Evolutionary conservation across 345 rosid genomes (phyloP).

Genomic region (Camelina sativa): DNA sequence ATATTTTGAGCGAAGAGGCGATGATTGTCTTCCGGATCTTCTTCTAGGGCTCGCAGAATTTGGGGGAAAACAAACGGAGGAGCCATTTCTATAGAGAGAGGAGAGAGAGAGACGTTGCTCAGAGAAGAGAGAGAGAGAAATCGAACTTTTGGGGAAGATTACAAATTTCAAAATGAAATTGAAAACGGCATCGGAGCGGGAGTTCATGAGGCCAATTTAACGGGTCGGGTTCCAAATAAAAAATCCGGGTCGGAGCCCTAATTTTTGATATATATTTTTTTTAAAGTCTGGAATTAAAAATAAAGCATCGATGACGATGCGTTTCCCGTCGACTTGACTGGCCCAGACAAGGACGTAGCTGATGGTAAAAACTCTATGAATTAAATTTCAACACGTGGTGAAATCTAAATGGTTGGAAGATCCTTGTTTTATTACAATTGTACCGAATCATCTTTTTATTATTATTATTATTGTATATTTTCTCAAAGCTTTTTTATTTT

Average conservation of each 20-base stretch:
- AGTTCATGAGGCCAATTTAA: not conserved
- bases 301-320: slow-evolving; percentile 11
- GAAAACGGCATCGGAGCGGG: slow-evolving; percentile 42
- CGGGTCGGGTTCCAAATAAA: slow-evolving; percentile 31
- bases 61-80: slow-evolving; percentile 80
- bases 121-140: slow-evolving; percentile 12
- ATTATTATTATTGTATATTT: not conserved
- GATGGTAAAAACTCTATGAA: slow-evolving; percentile 1
- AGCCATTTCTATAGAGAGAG: slow-evolving; percentile 59
- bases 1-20: slow-evolving; percentile 63
- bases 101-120: slow-evolving; percentile 24
- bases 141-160: slow-evolving; percentile 4
- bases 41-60: slow-evolving; percentile 70
- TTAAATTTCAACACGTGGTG: slow-evolving; percentile 21
- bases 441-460: not conserved
- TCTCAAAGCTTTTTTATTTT: not conserved
- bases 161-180: slow-evolving; percentile 39
- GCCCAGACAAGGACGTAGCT: slow-evolving; percentile 17
- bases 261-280: not conserved
- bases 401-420: not conserved
- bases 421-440: not conserved
- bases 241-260: slow-evolving; percentile 21
- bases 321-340: slow-evolving; percentile 26
- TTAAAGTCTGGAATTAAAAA: slow-evolving; percentile 6
- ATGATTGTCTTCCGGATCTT: slow-evolving; percentile 50